Evolutionary conservation across 305 asterid genomes (phyloP), one percentile per base, ranked within the genome.

Genomic region (Solanum aculeatissimum): DNA sequence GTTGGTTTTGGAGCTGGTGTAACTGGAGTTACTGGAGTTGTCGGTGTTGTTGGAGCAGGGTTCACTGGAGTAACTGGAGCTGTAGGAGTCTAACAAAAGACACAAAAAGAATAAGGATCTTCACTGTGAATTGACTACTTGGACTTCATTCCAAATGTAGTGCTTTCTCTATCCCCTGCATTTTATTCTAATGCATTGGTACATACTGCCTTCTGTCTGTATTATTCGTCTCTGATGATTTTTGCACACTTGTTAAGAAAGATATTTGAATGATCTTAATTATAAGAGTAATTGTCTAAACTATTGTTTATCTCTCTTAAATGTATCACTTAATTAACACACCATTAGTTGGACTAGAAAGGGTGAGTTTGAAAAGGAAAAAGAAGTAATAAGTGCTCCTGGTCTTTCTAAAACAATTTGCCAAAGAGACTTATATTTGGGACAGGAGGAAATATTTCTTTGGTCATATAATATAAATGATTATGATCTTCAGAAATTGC

Each of bases 1-100:
- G 81, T 82, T 27, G 91, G 93, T 81, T 83, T 88, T 35, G 96
- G 89, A 1, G 80, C 66, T 47, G 92, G 94, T 45, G 89, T 84
- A 42, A 42, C 86, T 0, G 94, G 92, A 54, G 91, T 86, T 35
- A 82, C 84, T 9, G 94, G 93, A 11, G 85, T 66, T 6, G 87
- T 75, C 1, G 93, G 89, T 60, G 78, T 86, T 53, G 57, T 35
- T 3, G 88, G 85, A 9, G 88, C 63, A 23, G 93, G 91, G 57
- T 79, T 77, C 68, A 70, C 89, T 1, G 91, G 92, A 49, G 86
- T 77, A 12, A 70, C 66, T 2, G 92, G 91, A 80, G 83, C 35
- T 49, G 90, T 85, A 4, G 85, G 88, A 79, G 86, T 84, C 86
- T 43, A 47, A 65, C 16, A 57, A 66, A 65, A 43, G 82, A 78